These are phyloP conservation scores for Musa itinerans DNA, from an alignment of 176 grass and related monocot genomes.

Conservation along the genomic window DNA sequence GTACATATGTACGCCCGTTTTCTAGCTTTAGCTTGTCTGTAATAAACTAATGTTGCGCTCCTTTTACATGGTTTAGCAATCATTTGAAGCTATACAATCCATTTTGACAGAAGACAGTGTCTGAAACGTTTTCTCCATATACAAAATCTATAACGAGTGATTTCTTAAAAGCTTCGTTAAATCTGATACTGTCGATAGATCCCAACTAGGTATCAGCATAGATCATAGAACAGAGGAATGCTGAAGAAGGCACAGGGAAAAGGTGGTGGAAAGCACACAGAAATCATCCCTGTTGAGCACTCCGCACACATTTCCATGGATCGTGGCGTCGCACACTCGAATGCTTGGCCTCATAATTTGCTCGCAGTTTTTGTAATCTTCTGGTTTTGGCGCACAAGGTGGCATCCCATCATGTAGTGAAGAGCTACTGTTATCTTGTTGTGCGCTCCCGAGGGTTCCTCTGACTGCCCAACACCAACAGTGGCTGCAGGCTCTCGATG, in stretches of 20 bases:
- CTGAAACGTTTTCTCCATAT: too few species aligned
- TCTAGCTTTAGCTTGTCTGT: background rate
- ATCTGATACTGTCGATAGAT: background rate
- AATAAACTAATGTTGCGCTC: constrained; percentile 9
- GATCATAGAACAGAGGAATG: too few species aligned
- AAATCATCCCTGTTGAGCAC: background rate
- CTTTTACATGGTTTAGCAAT: constrained; percentile 12
- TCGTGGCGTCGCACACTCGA: too few species aligned
- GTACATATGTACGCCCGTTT: constrained; percentile 6
- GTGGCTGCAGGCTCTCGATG: constrained; percentile 14
- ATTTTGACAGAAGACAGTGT: background rate
- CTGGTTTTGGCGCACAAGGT: background rate
- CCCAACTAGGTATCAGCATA: background rate
- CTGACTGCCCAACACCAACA: background rate
- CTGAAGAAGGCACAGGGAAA: too few species aligned
- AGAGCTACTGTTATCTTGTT: background rate
- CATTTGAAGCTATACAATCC: constrained; percentile 16
- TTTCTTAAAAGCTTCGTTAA: too few species aligned
- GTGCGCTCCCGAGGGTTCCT: background rate
- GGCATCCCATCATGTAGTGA: background rate
- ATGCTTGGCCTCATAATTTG: background rate
- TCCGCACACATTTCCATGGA: background rate
- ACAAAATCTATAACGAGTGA: too few species aligned
- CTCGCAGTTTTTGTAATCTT: background rate
- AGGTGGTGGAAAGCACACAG: background rate